Conservation (phyloP, 2,329 filamentous ascomycete genomes). For the Xylaria sp. region DNA sequence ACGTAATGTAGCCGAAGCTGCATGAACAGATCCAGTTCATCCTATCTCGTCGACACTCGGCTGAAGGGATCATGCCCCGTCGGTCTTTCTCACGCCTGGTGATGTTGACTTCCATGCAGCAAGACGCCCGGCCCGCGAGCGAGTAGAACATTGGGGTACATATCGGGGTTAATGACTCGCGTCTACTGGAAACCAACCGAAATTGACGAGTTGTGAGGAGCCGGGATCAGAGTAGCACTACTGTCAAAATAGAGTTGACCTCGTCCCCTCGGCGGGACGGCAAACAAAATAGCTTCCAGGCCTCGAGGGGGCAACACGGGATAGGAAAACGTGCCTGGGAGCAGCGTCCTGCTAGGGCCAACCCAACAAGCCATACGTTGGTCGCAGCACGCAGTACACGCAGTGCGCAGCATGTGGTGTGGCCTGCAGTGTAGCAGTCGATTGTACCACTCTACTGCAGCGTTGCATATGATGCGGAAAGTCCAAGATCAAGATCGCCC, state of each 20-base stretch:
- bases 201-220: background rate
- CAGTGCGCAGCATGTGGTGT: conserved; percentile 12
- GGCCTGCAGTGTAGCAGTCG: conserved; percentile 14
- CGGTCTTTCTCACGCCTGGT: conserved; percentile 7
- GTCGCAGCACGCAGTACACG: conserved; percentile 7
- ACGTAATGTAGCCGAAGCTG: conserved; percentile 20
- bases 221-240: background rate
- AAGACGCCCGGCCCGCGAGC: too few species aligned
- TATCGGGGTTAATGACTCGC: background rate
- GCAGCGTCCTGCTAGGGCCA: background rate
- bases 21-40: conserved; percentile 34
- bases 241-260: background rate
- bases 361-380: background rate
- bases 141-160: too few species aligned
- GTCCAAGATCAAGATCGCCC: conserved; percentile 25
- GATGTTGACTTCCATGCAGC: too few species aligned
- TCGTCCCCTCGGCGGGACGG: background rate
- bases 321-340: background rate
- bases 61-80: conserved; percentile 23
- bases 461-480: conserved; percentile 30
- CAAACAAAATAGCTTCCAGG: background rate
- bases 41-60: conserved; percentile 32
- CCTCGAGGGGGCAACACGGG: background rate
- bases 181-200: background rate
- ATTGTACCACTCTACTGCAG: conserved; percentile 22